Evolutionary conservation across 2,329 filamentous ascomycete species (phyloP).

Genomic region (Xylariaceae sp.): DNA sequence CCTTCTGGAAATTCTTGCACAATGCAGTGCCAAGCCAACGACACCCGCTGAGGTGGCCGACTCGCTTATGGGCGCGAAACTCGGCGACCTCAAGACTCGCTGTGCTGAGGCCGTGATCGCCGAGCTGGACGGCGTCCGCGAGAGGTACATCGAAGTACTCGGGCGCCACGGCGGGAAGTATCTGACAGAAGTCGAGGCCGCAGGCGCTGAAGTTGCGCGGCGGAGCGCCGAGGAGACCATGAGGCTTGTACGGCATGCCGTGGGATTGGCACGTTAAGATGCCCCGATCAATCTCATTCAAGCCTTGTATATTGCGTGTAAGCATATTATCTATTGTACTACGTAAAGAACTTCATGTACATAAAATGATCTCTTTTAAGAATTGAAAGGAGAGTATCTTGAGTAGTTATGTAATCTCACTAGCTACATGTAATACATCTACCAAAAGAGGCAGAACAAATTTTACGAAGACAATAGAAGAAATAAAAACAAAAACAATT

Average conservation of each 20-base stretch:
- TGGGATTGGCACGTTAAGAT: constrained; percentile 51
- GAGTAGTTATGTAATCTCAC: not conserved
- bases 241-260: constrained; percentile 55
- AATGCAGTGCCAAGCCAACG: constrained; percentile 58
- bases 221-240: constrained; percentile 65
- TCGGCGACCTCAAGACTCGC: constrained; percentile 67
- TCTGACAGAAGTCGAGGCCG: constrained; percentile 61
- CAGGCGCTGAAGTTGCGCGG: constrained; percentile 67
- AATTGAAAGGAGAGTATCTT: not conserved
- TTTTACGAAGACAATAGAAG: too few relatives aligned
- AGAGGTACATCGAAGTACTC: constrained; percentile 55
- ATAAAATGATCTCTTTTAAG: not conserved
- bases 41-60: constrained; percentile 44
- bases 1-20: constrained; percentile 78
- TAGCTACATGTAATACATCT: not conserved
- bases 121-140: constrained; percentile 56
- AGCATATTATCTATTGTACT: constrained; percentile 1
- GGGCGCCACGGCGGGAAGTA: constrained; percentile 52
- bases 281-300: not conserved
- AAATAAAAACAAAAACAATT: too few relatives aligned
- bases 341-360: constrained; percentile 4
- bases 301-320: not conserved
- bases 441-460: too few relatives aligned
- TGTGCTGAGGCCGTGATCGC: constrained; percentile 64
- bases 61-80: constrained; percentile 46